phyloP scores from a whole-genome alignment of 768 basidiomycete species.

The Pleurotus citrinopileatus region DNA sequence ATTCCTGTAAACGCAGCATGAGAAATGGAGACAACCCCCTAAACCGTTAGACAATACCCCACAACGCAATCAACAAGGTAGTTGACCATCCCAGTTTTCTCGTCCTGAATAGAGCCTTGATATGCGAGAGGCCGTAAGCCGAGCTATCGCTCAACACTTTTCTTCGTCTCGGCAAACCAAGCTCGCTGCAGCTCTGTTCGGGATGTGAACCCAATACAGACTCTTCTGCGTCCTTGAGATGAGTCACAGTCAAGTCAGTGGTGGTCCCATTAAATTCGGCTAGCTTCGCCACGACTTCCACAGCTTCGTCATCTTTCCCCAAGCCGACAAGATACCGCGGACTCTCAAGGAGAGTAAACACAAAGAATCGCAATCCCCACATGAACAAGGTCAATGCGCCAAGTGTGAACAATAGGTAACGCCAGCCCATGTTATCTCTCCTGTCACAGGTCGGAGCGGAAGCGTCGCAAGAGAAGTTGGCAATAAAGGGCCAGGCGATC shows the following conservation, averaged over 20 bases:
- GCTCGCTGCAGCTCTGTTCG: neutral
- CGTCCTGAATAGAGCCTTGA: slow-evolving; percentile 62
- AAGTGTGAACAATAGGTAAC: slow-evolving; percentile 69
- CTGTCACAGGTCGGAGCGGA: slow-evolving; percentile 32
- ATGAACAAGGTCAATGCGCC: slow-evolving; percentile 68
- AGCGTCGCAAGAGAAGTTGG: slow-evolving; percentile 58
- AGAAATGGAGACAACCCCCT: no score
- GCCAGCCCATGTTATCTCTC: slow-evolving; percentile 65
- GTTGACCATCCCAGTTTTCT: slow-evolving; percentile 66
- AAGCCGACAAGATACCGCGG: slow-evolving; percentile 72
- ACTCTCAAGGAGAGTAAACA: slow-evolving; percentile 65
- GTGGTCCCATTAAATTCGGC: slow-evolving; percentile 57
- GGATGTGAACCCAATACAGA: slow-evolving; percentile 7
- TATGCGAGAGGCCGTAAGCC: slow-evolving; percentile 32
- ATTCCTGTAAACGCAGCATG: slow-evolving; percentile 50
- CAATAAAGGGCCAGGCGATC: slow-evolving; percentile 72
- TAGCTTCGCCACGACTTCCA: slow-evolving; percentile 59
- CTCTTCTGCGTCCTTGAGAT: slow-evolving; percentile 32
- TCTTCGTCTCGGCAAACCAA: slow-evolving; percentile 12
- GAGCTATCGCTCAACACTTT: slow-evolving; percentile 35
- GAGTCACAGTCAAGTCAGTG: slow-evolving; percentile 45
- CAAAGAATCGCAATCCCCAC: slow-evolving; percentile 59
- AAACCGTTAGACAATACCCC: no score
- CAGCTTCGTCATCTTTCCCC: slow-evolving; percentile 60
- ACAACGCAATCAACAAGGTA: slow-evolving; percentile 52